phyloP scores from a whole-genome alignment of 352 stramenopile species.

The Elongisporangium prolatum region DNA sequence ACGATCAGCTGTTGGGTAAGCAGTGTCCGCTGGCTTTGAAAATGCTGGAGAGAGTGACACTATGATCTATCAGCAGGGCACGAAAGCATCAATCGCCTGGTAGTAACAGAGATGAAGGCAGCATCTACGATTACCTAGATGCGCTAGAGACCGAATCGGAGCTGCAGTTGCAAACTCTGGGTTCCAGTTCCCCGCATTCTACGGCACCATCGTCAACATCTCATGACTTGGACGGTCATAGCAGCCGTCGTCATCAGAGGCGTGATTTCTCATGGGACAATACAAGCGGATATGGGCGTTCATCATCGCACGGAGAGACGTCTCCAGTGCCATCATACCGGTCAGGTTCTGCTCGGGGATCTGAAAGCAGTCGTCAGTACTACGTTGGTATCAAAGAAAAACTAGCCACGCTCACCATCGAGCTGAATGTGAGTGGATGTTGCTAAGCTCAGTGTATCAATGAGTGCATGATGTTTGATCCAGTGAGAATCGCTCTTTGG shows the following conservation, averaged over 20 bases:
- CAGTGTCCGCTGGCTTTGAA: neutral
- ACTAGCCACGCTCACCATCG: conserved; percentile 69
- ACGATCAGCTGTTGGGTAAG: neutral
- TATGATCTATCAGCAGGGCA: neutral
- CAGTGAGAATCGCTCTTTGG: neutral
- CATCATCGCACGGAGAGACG: conserved; percentile 2
- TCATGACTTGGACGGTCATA: conserved; percentile 5
- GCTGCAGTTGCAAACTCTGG: conserved; percentile 33
- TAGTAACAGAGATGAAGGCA: conserved; percentile 7
- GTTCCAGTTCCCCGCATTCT: conserved; percentile 5
- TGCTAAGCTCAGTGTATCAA: neutral
- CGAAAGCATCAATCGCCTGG: neutral
- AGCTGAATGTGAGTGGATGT: conserved; percentile 50
- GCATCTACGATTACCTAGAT: conserved; percentile 82
- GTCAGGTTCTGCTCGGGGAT: conserved; percentile 23
- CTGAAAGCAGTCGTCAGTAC: conserved; percentile 46
- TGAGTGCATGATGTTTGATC: too few relatives aligned
- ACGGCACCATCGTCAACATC: too few relatives aligned
- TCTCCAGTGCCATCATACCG: conserved; percentile 26
- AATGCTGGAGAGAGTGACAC: neutral
- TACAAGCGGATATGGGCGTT: neutral
- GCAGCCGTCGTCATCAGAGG: conserved; percentile 5
- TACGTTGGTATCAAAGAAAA: conserved; percentile 77
- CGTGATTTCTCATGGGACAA: conserved; percentile 36
- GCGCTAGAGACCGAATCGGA: conserved; percentile 62